phyloP scores from a whole-genome alignment of 805 yeast species.

The Candida fluviatilis region DNA sequence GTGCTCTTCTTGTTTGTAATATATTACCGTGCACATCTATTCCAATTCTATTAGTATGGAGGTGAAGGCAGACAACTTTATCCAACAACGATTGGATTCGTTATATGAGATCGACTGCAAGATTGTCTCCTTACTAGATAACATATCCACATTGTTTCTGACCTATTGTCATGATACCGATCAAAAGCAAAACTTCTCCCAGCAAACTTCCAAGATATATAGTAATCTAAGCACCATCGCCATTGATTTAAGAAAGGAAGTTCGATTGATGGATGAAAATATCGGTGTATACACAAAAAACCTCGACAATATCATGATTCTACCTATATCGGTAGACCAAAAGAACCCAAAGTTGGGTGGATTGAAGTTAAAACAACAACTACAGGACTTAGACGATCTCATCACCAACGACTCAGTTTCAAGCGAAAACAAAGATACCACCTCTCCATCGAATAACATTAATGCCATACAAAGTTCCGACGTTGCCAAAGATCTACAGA shows the following conservation, averaged over 20 bases:
- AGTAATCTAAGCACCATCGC: slow-evolving; percentile 55
- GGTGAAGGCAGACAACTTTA: slow-evolving; percentile 25
- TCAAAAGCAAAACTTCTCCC: slow-evolving; percentile 36
- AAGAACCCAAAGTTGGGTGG: slow-evolving; percentile 67
- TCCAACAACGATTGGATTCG: slow-evolving; percentile 49
- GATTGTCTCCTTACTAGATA: slow-evolving; percentile 48
- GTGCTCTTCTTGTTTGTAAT: no score
- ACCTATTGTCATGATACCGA: slow-evolving; percentile 31
- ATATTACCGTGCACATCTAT: no score
- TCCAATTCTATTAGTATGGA: no score
- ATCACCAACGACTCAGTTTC: slow-evolving; percentile 12
- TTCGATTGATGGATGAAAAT: slow-evolving; percentile 58
- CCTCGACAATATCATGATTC: slow-evolving; percentile 45
- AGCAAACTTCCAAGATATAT: slow-evolving; percentile 47
- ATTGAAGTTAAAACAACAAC: slow-evolving; percentile 49
- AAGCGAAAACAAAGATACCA: no score
- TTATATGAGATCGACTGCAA: slow-evolving; percentile 49
- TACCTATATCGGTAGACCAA: slow-evolving; percentile 66
- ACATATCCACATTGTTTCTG: slow-evolving; percentile 44
- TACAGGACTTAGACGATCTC: slow-evolving; percentile 18
- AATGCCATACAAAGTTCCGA: background rate
- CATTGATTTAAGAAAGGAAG: slow-evolving; percentile 58
- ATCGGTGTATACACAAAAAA: slow-evolving; percentile 45
- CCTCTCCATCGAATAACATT: background rate
- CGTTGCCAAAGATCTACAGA: no score